Evolutionary conservation across 306 rosid species (phyloP).

Genomic region (Ochetophila trinervis): DNA sequence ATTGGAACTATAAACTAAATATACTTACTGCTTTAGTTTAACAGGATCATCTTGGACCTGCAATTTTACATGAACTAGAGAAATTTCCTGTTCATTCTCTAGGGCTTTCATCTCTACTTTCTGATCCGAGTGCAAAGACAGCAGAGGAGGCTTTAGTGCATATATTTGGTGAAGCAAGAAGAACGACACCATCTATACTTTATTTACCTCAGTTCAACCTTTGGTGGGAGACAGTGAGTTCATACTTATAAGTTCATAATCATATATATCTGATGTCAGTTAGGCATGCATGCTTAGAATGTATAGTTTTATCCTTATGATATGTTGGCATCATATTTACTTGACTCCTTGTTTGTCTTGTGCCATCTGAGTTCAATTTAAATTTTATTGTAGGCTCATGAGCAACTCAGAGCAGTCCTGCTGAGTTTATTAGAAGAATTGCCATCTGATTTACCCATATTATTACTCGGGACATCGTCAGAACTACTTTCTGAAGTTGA

Average conservation of each 20-base stretch:
- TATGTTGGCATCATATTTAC: not conserved
- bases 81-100: constrained; percentile 93
- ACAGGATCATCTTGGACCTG: constrained; percentile 99
- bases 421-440: constrained; percentile 81
- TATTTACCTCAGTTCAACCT: constrained; percentile 86
- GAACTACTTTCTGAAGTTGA: constrained; percentile 63
- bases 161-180: constrained; percentile 96
- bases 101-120: constrained; percentile 89
- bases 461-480: constrained; percentile 79
- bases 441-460: constrained; percentile 80
- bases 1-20: constrained; percentile 50
- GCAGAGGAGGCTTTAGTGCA: constrained; percentile 97
- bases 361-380: constrained; percentile 29
- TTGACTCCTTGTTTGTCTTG: constrained; percentile 1
- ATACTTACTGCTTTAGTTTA: constrained; percentile 95
- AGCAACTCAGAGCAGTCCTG: constrained; percentile 90
- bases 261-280: constrained; percentile 17
- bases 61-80: constrained; percentile 94
- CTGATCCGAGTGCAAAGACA: constrained; percentile 99
- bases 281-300: constrained; percentile 17
- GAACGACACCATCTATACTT: constrained; percentile 90
- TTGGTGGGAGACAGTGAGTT: constrained; percentile 99
- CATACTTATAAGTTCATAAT: constrained; percentile 15
- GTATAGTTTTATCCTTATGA: constrained; percentile 13
- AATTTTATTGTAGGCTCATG: constrained; percentile 72